Percentiles rank a stretch among this genome's conserved stretches.
Conservation (phyloP, 352 stramenopile species). For the Globisporangium cylindrosporum region DNA sequence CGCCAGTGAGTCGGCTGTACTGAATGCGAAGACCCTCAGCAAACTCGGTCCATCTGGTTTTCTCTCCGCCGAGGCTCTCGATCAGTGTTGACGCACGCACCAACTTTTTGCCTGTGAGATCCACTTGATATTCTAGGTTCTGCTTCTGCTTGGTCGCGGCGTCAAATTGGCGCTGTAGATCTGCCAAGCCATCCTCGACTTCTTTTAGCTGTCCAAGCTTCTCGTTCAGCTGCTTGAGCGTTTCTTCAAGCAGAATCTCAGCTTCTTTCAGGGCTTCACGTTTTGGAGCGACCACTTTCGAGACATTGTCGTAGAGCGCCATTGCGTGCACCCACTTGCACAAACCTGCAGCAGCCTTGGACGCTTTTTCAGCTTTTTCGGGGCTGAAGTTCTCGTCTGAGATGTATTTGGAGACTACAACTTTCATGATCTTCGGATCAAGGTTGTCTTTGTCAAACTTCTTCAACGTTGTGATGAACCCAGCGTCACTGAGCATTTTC, state of each 20-base stretch:
- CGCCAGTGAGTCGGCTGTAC: constrained; percentile 89
- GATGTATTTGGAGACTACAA: constrained; percentile 89
- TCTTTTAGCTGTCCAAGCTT: constrained; percentile 90
- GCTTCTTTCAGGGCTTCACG: constrained; percentile 82
- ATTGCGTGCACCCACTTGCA: constrained; percentile 95
- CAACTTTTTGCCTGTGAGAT: constrained; percentile 93
- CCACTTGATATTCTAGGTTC: constrained; percentile 90
- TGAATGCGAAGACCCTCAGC: constrained; percentile 72
- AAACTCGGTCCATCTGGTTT: constrained; percentile 90
- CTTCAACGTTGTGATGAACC: constrained; percentile 91
- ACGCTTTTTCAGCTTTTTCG: constrained; percentile 91
- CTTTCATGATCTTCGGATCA: constrained; percentile 86
- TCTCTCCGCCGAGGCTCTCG: constrained; percentile 91
- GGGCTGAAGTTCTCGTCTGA: constrained; percentile 90
- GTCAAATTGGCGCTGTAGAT: constrained; percentile 87
- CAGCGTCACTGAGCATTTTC: constrained; percentile 91
- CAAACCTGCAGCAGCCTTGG: constrained; percentile 89
- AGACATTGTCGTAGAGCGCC: constrained; percentile 92
- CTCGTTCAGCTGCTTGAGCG: constrained; percentile 88
- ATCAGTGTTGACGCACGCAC: constrained; percentile 91
- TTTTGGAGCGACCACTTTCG: constrained; percentile 92
- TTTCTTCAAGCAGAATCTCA: constrained; percentile 83
- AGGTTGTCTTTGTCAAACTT: constrained; percentile 91
- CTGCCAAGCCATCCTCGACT: constrained; percentile 88
- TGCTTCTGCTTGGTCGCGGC: constrained; percentile 89